Percentiles rank a stretch among this genome's conserved stretches.
Evolutionary conservation across 495 filamentous ascomycete genomes (phyloP).

Genomic region (Massariosphaeria phaeospora): DNA sequence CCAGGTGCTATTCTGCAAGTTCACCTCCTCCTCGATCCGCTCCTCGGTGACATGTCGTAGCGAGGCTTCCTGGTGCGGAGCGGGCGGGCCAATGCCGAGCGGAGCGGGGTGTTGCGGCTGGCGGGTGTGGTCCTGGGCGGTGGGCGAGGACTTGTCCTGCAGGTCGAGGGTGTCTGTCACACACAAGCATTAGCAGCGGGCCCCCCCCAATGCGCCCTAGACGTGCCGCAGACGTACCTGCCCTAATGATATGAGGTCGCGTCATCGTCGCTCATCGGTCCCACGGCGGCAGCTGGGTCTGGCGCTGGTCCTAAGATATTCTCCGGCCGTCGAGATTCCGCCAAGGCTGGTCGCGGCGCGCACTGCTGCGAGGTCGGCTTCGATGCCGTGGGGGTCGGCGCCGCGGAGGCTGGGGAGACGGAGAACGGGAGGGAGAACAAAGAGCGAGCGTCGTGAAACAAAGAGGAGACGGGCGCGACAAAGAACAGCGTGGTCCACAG

Average conservation of each 20-base stretch:
- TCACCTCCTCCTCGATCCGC: slow-evolving; percentile 57
- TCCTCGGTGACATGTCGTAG: slow-evolving; percentile 75
- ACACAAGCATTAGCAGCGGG: slow-evolving; percentile 24
- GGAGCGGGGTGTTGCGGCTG: slow-evolving; percentile 50
- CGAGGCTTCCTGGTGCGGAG: slow-evolving; percentile 79
- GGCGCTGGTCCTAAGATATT: slow-evolving; percentile 6
- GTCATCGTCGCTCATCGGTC: slow-evolving; percentile 53
- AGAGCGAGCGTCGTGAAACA: too few relatives aligned
- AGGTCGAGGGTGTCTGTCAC: slow-evolving; percentile 86
- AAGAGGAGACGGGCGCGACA: too few relatives aligned
- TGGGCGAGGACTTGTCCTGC: slow-evolving; percentile 74
- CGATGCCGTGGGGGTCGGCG: neutral
- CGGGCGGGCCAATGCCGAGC: slow-evolving; percentile 55
- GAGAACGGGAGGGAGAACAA: slow-evolving; percentile 4
- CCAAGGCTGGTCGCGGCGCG: slow-evolving; percentile 21
- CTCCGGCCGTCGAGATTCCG: neutral
- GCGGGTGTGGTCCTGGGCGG: slow-evolving; percentile 70
- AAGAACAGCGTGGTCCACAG: too few relatives aligned
- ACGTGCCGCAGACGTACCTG: slow-evolving; percentile 52
- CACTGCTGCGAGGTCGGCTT: slow-evolving; percentile 3
- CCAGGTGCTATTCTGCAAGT: slow-evolving; percentile 44
- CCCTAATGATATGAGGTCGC: slow-evolving; percentile 71
- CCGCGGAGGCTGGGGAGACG: neutral
- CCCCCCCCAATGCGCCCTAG: slow-evolving; percentile 20
- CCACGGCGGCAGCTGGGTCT: neutral